A percentile compares a stretch with the other conserved stretches of the same genome.
Conservation (phyloP, 805 yeast species). For the Ogataea saltuana region DNA sequence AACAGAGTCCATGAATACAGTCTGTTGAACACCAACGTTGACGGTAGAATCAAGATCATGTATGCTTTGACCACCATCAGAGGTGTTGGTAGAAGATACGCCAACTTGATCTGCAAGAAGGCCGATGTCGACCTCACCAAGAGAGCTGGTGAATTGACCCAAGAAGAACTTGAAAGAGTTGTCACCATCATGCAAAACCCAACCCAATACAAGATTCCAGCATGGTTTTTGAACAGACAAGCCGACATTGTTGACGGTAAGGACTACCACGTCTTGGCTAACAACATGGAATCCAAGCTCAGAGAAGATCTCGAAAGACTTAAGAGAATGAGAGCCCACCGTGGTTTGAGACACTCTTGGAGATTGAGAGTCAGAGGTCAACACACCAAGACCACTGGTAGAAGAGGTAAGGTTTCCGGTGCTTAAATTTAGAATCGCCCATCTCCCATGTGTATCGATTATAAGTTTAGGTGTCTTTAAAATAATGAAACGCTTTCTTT, state of each 20-base stretch:
- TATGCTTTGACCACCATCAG: constrained; percentile 99
- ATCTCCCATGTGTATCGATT: constrained; percentile 7
- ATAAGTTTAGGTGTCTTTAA: constrained; percentile 11
- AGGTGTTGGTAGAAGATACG: constrained; percentile 99
- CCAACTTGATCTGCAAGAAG: constrained; percentile 99
- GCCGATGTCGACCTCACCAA: constrained; percentile 98
- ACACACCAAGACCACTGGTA: constrained; percentile 99
- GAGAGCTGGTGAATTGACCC: constrained; percentile 99
- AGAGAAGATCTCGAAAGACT: constrained; percentile 99
- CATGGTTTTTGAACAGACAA: constrained; percentile 99
- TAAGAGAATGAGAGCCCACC: constrained; percentile 99
- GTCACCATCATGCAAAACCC: constrained; percentile 99
- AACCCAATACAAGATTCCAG: constrained; percentile 97
- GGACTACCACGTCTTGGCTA: constrained; percentile 98
- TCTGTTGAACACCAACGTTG: constrained; percentile 99
- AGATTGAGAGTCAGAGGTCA: constrained; percentile 99
- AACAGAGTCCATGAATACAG: constrained; percentile 54
- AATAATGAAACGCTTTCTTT: constrained; percentile 10
- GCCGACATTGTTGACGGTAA: constrained; percentile 98
- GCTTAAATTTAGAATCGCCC: constrained; percentile 19
- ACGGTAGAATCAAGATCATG: constrained; percentile 99
- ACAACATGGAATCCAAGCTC: constrained; percentile 98
- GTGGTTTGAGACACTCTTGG: constrained; percentile 99
- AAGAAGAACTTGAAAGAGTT: constrained; percentile 99
- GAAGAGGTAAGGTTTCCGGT: constrained; percentile 70